Evolutionary conservation across 2,329 filamentous ascomycete species (phyloP).

Genomic region (Fusarium sp.): DNA sequence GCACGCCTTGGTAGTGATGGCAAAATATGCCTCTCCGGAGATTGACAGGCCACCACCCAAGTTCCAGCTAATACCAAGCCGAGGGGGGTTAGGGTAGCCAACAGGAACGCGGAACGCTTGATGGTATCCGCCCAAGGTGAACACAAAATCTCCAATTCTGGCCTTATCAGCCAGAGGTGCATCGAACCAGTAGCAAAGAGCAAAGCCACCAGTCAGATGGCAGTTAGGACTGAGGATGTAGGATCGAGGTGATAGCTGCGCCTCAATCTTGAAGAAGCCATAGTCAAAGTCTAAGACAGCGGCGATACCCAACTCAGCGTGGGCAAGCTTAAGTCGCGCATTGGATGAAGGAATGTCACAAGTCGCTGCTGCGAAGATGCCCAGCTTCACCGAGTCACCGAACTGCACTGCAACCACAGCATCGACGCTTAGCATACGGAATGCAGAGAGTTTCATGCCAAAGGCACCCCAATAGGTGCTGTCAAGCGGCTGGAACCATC

Average conservation of each 20-base stretch:
- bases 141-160: constrained; percentile 54
- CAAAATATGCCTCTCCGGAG: constrained; percentile 56
- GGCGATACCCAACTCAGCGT: constrained; percentile 52
- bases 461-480: constrained; percentile 51
- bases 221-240: constrained; percentile 53
- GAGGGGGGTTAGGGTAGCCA: constrained; percentile 51
- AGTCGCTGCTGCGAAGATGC: constrained; percentile 47
- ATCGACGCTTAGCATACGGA: constrained; percentile 50
- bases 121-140: constrained; percentile 59
- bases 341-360: constrained; percentile 44
- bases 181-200: constrained; percentile 53
- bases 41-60: constrained; percentile 48
- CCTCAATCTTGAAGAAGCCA: constrained; percentile 52
- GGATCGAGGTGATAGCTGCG: constrained; percentile 52
- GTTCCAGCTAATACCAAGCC: constrained; percentile 53
- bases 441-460: constrained; percentile 52
- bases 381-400: constrained; percentile 45
- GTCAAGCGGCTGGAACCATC: constrained; percentile 48
- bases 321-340: constrained; percentile 43
- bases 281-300: constrained; percentile 49
- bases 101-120: constrained; percentile 47
- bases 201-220: constrained; percentile 56
- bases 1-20: constrained; percentile 55
- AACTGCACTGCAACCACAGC: constrained; percentile 52
- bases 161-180: constrained; percentile 22